Evolutionary conservation across 2,329 filamentous ascomycete genomes (phyloP), one percentile per base, ranked within the genome.

Genomic region (Paecilomyces variotii): DNA sequence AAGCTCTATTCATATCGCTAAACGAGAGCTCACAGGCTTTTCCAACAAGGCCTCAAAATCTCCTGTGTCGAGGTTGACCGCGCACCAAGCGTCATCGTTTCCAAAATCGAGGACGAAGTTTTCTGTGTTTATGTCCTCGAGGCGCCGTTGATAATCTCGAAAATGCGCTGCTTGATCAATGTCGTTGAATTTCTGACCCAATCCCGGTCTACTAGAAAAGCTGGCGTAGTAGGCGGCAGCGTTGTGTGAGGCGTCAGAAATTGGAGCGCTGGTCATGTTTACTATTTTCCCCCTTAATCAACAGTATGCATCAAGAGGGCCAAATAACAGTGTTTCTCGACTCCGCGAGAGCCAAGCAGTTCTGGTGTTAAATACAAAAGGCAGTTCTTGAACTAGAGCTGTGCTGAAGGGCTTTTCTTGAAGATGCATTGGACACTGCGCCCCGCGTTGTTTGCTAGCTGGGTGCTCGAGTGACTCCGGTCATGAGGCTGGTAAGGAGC

Each of bases 91-190:
- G 61, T 75, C 69, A 25, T 75, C 69, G 39, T 73, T 71, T 12
- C 76, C 74, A 59, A 78, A 78, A 61, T 78, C 74, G 39, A 78
- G 65, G 27, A 76, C 69, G 58, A 78, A 78, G 61, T 77, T 78
- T 11, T 61, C 62, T 0, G 74, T 76, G 1, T 59, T 59, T 11
- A 69, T 60, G 51, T 71, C 64, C 39, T 67, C 53, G 4, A 78
- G 60, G 11, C 61, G 64, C 5, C 61, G 60, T 54, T 70, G 62
- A 54, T 71, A 74, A 3, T 59, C 32, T 19, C 54, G 54, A 59
- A 76, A 76, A 59, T 71, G 61, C 2, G 27, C 55, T 11, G 66
- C 59, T 25, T 75, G 67, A 45, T 78, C 76, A 25, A 78, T 76
- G 57, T 76, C 64, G 25, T 67, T 61, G 57, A 76, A 76, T 50